Conservation (phyloP, 176 grass and related monocot species). For the Triticum turgidum region DNA sequence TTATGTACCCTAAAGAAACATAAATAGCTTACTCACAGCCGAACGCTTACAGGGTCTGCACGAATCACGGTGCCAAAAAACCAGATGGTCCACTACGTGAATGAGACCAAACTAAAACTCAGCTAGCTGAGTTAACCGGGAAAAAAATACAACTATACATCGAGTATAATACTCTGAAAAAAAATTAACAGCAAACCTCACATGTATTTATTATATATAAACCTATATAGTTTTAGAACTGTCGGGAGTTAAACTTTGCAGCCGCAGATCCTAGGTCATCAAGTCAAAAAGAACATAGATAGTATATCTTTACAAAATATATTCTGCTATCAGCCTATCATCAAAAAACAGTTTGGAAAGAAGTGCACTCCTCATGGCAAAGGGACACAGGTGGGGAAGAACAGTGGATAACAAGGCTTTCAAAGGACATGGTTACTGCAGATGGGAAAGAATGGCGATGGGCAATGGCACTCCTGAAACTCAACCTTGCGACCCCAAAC, state of each 20-base stretch:
- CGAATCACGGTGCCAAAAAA: no score
- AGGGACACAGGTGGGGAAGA: neutral
- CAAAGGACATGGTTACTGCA: neutral
- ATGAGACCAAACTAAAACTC: no score
- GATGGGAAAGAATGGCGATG: neutral
- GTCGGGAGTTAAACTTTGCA: neutral
- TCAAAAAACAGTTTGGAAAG: slow-evolving; percentile 17
- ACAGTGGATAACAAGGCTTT: neutral
- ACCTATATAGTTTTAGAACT: neutral
- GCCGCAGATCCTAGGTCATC: neutral
- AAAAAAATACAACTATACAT: no score
- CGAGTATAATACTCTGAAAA: neutral
- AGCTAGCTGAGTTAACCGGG: no score
- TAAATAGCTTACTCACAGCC: no score
- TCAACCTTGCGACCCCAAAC: neutral
- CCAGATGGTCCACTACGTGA: no score
- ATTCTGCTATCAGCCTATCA: neutral
- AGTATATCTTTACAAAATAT: neutral
- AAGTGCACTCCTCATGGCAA: neutral
- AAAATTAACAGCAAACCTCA: neutral
- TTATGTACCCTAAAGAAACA: no score
- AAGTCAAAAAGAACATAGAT: neutral
- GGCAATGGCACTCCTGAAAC: neutral
- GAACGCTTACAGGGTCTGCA: no score
- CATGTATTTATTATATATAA: neutral